phyloP scores from a whole-genome alignment of 169 alveolate genomes.

The Cardiosporidium cionae region DNA sequence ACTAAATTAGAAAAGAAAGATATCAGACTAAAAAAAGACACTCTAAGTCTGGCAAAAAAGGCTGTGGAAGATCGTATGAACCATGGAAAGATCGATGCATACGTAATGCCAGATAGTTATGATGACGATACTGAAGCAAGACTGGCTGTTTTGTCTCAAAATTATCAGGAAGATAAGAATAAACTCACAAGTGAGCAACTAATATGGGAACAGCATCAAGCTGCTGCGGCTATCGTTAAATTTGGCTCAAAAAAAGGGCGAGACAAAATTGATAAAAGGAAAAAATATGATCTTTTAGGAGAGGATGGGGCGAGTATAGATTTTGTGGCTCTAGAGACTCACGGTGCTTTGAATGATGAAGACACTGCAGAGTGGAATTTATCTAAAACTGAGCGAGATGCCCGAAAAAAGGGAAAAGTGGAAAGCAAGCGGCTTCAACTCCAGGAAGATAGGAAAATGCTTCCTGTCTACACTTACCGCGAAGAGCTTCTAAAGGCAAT shows the following conservation, averaged over 20 bases:
- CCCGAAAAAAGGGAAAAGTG: neutral
- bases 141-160: conserved; percentile 23
- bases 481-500: conserved; percentile 84
- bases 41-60: conserved; percentile 74
- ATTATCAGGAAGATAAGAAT: conserved; percentile 16
- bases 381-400: neutral
- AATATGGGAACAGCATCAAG: conserved; percentile 24
- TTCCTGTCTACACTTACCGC: conserved; percentile 88
- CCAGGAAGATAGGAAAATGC: conserved; percentile 43
- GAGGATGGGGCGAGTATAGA: conserved; percentile 21
- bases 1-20: conserved; percentile 61
- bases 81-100: conserved; percentile 12
- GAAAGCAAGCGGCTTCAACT: neutral
- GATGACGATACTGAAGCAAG: conserved; percentile 32
- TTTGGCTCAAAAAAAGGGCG: conserved; percentile 32
- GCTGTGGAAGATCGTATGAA: conserved; percentile 63
- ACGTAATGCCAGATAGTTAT: conserved; percentile 39
- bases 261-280: neutral
- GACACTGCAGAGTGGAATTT: conserved; percentile 1
- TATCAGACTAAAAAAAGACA: conserved; percentile 66
- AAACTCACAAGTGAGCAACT: conserved; percentile 26
- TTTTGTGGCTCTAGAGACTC: conserved; percentile 23
- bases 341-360: conserved; percentile 5
- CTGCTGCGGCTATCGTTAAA: conserved; percentile 23
- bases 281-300: conserved; percentile 10